Evolutionary conservation across 805 yeast species (phyloP), one percentile per base, ranked within the genome.

Genomic region (Dipodascus geniculatus): DNA sequence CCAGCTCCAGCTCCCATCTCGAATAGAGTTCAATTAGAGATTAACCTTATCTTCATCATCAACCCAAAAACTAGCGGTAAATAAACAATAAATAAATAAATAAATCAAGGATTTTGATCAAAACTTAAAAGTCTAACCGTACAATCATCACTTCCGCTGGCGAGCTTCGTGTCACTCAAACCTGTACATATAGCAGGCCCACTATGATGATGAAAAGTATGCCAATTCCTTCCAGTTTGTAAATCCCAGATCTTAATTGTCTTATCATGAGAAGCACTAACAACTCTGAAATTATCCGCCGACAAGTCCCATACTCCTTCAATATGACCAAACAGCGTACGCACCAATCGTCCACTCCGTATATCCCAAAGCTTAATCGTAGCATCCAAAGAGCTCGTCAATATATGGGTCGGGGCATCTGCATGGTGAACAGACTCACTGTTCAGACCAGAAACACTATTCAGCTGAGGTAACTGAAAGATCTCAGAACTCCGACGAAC

Each of bases 291-390:
- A 42, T 90, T 89, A 71, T 93, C 98, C 0, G 97, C 96, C 17
- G 93, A 88, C 54, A 93, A 85, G 48, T 91, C 88, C 97, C 98
- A 91, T 19, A 93, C 96, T 22, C 99, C 99, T 69, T 93, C 98
- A 53, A 91, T 88, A 65, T 93, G 99, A 1, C 99, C 99, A 71
- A 91, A 93, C 68, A 93, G 91, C 0, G 99, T 93, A 55, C 96
- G 76, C 9, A 89, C 79, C 64, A 98, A 91, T 66, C 81, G 80
- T 2, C 97, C 96, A 0, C 93, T 80, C 57, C 74, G 74, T 28
- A 89, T 84, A 60, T 88, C 95, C 97, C 97, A 90, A 50, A 91
- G 68, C 66, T 90, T 88, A 67, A 90, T 88, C 3, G 97, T 90
- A 68, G 89, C 89, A 68, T 90, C 98, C 56, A 91, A 72, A 0